Evolutionary conservation across 768 basidiomycete genomes (phyloP), one percentile per base, ranked within the genome.

Genomic region (Paxillus involutus): DNA sequence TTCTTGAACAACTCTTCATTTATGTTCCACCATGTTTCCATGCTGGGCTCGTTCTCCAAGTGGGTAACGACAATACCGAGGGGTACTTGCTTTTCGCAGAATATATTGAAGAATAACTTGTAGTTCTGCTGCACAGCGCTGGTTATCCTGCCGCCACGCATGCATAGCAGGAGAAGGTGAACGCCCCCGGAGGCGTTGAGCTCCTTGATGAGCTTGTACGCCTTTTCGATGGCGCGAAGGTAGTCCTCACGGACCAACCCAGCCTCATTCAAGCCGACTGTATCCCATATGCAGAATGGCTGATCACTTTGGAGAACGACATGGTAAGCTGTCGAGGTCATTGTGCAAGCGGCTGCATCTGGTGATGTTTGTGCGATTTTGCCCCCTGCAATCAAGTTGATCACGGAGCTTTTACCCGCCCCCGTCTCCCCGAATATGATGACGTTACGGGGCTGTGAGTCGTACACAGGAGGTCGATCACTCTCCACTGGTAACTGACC

Each of bases 121-220:
- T 74, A 79, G 52, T 77, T 79, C 49, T 69, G 68, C 37, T 68
- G 59, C 48, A 70, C 61, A 1, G 69, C 59, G 21, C 68, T 67
- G 7, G 64, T 74, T 58, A 77, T 67, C 57, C 75, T 66, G 2
- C n/a, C n/a, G n/a, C 73, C 73, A 8, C 71, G 72, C 66, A 75
- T 72, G 56, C 71, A 71, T 39, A 71, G 68, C 29, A 78, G 53
- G 29, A 79, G 72, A 16, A 79, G 67, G 57, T 66, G 71, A 30
- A 79, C 58, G 10, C 78, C 76, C 16, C 63, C 71, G 3, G 57
- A 58, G 24, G 36, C 44, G 17, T 69, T 64, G 26, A 78, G 64
- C 0, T 53, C 52, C 39, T 65, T 63, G 56, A 80, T 60, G 16
- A 79, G 47, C 29, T 30, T 51, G n/a, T 71, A 66, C 10, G 71